phyloP scores from a whole-genome alignment of 2,329 filamentous ascomycete genomes.

The Hypocrella siamensis region DNA sequence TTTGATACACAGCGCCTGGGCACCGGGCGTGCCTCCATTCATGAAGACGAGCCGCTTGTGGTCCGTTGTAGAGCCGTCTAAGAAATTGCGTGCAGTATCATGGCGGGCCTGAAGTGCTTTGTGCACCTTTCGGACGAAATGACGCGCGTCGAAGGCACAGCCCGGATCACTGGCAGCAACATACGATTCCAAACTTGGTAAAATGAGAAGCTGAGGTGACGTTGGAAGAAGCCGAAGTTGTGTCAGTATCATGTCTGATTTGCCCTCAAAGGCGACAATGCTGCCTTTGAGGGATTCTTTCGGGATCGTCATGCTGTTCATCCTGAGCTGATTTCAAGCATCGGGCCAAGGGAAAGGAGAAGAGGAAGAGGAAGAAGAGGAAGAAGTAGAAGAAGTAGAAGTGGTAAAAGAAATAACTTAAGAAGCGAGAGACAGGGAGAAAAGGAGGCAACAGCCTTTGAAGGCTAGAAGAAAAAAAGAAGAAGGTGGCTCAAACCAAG shows the following conservation, averaged over 20 bases:
- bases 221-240: slow-evolving; percentile 44
- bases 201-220: slow-evolving; percentile 40
- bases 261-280: slow-evolving; percentile 45
- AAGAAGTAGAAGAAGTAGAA: too few species aligned
- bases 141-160: slow-evolving; percentile 13
- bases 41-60: slow-evolving; percentile 43
- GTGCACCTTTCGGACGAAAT: slow-evolving; percentile 33
- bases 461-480: too few species aligned
- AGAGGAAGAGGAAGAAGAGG: too few species aligned
- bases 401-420: too few species aligned
- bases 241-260: slow-evolving; percentile 35
- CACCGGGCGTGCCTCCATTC: slow-evolving; percentile 40
- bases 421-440: too few species aligned
- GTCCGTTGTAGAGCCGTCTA: slow-evolving; percentile 26
- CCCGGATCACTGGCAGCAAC: slow-evolving; percentile 1
- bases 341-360: background rate
- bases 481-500: too few species aligned
- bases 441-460: too few species aligned
- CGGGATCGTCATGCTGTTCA: slow-evolving; percentile 10
- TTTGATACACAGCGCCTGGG: slow-evolving; percentile 36
- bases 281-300: slow-evolving; percentile 21
- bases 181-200: slow-evolving; percentile 23
- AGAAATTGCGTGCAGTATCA: slow-evolving; percentile 33
- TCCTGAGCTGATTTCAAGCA: background rate
- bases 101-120: slow-evolving; percentile 30